Conservation (phyloP, 106 monocot genomes). For the Apostasia ramifera region DNA sequence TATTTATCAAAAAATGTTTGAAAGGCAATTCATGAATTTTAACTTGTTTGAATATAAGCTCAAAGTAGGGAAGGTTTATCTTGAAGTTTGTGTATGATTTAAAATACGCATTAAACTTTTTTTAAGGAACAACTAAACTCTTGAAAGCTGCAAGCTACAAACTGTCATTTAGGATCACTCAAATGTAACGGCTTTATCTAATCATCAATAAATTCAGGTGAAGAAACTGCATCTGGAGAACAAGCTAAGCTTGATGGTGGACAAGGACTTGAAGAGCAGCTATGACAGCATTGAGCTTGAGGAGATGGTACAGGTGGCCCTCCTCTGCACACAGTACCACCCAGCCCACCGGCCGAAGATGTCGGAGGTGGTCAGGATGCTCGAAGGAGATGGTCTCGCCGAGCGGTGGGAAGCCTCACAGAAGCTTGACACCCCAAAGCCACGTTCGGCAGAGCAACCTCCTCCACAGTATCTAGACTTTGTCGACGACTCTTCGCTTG, state of each 20-base stretch:
- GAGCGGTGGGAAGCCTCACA: slow-evolving; percentile 93
- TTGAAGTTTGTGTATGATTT: too few species aligned
- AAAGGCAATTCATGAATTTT: too few species aligned
- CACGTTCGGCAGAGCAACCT: slow-evolving; percentile 35
- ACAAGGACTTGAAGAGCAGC: slow-evolving; percentile 70
- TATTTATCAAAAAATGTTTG: too few species aligned
- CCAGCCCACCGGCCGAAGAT: slow-evolving; percentile 88
- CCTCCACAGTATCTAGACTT: slow-evolving; percentile 49
- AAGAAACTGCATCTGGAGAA: slow-evolving; percentile 85
- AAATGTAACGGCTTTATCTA: too few species aligned
- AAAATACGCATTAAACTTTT: too few species aligned
- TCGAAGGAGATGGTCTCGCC: slow-evolving; percentile 89
- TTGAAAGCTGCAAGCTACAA: too few species aligned
- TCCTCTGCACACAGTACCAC: slow-evolving; percentile 79
- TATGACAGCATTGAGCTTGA: slow-evolving; percentile 72
- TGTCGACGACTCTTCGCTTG: slow-evolving; percentile 60
- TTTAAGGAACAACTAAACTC: too few species aligned
- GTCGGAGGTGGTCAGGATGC: slow-evolving; percentile 89
- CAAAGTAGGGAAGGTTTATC: too few species aligned
- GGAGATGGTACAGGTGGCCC: slow-evolving; percentile 93
- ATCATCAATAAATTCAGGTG: slow-evolving; percentile 31
- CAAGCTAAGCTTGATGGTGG: slow-evolving; percentile 62
- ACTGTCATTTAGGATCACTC: too few species aligned
- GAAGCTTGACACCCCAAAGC: slow-evolving; percentile 41
- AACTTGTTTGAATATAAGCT: too few species aligned